Evolutionary conservation across 108 stramenopile species (phyloP).

Genomic region (Nitzschia putrida): DNA sequence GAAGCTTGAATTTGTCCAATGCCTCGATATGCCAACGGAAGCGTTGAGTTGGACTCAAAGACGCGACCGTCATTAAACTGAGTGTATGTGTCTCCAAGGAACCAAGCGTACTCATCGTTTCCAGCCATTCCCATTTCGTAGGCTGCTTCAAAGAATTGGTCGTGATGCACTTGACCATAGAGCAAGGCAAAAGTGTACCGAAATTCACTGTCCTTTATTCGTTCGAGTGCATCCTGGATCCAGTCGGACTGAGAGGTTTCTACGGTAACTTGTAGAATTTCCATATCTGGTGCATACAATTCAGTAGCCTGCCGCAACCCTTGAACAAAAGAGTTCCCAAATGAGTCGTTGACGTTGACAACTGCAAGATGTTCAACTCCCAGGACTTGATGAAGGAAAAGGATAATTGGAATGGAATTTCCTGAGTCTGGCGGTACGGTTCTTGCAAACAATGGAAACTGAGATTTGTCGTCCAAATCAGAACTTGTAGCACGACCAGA

Average conservation of each 20-base stretch:
- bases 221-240: conserved; percentile 14
- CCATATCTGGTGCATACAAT: conserved; percentile 31
- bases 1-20: conserved; percentile 24
- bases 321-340: conserved; percentile 49
- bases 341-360: conserved; percentile 48
- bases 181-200: conserved; percentile 19
- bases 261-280: conserved; percentile 18
- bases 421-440: conserved; percentile 51
- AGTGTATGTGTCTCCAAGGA: conserved; percentile 45
- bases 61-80: conserved; percentile 18
- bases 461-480: conserved; percentile 41
- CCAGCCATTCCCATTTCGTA: conserved; percentile 20
- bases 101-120: conserved; percentile 41
- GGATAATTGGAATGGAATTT: conserved; percentile 28
- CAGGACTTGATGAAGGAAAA: conserved; percentile 13
- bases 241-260: background rate
- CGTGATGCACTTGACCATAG: conserved; percentile 7
- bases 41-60: conserved; percentile 34
- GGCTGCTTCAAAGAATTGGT: conserved; percentile 44
- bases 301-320: conserved; percentile 32
- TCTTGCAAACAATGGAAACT: conserved; percentile 44
- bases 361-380: conserved; percentile 39
- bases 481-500: conserved; percentile 39
- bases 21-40: conserved; percentile 48
- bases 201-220: conserved; percentile 10